phyloP scores from a whole-genome alignment of 2,329 filamentous ascomycete species.

The Pseudopithomyces chartarum region DNA sequence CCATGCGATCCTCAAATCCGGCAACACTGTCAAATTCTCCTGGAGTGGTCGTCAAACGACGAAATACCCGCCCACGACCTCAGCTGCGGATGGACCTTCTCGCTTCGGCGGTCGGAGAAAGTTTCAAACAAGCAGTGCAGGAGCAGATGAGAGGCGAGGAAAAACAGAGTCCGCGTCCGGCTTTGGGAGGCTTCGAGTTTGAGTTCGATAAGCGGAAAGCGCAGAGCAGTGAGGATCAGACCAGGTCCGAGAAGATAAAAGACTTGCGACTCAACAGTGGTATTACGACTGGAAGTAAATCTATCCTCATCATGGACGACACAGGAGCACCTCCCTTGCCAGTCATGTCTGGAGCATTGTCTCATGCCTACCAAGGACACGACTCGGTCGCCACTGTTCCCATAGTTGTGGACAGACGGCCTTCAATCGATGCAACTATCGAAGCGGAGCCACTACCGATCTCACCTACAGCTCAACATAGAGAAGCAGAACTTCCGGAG shows the following conservation, averaged over 20 bases:
- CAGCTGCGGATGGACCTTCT: constrained; percentile 79
- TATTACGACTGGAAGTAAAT: constrained; percentile 82
- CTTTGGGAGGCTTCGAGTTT: constrained; percentile 41
- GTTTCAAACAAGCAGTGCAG: constrained; percentile 76
- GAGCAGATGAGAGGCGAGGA: constrained; percentile 57
- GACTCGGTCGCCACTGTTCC: constrained; percentile 2
- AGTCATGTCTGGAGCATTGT: constrained; percentile 59
- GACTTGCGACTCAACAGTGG: constrained; percentile 53
- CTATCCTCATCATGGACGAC: constrained; percentile 83
- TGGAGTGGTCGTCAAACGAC: constrained; percentile 39
- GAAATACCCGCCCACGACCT: constrained; percentile 29
- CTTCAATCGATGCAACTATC: constrained; percentile 24
- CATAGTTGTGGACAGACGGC: constrained; percentile 12
- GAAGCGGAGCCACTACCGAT: constrained; percentile 16
- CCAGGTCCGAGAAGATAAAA: constrained; percentile 19
- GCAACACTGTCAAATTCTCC: constrained; percentile 27
- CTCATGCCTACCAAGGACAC: constrained; percentile 16
- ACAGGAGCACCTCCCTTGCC: constrained; percentile 61
- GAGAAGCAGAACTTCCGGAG: constrained; percentile 6
- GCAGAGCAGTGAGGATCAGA: constrained; percentile 13
- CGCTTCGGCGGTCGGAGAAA: constrained; percentile 76
- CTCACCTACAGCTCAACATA: constrained; percentile 24
- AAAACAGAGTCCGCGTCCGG: constrained; percentile 28
- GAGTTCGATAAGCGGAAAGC: constrained; percentile 35
- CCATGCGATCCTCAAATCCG: constrained; percentile 36